phyloP scores from a whole-genome alignment of 352 stramenopile genomes.

The Phytophthora tubulina region DNA sequence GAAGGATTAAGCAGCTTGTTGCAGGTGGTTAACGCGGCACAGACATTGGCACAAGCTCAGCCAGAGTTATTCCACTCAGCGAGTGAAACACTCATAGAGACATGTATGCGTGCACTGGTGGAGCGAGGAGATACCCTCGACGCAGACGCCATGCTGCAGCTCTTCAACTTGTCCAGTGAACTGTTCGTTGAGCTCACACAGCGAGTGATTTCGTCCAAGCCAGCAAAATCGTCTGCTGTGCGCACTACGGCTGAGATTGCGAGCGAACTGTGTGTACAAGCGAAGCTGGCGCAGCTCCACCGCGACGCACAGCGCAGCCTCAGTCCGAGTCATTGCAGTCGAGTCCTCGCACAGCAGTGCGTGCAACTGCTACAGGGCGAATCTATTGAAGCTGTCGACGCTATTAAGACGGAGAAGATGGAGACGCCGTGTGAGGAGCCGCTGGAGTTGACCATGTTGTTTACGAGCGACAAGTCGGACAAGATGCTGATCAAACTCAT shows the following conservation, averaged over 20 bases:
- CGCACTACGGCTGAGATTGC: slow-evolving; percentile 28
- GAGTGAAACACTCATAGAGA: slow-evolving; percentile 36
- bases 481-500: slow-evolving; percentile 42
- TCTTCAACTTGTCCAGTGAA: slow-evolving; percentile 49
- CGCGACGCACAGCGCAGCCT: slow-evolving; percentile 31
- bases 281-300: slow-evolving; percentile 56
- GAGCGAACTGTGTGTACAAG: slow-evolving; percentile 48
- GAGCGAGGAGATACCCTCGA: slow-evolving; percentile 16
- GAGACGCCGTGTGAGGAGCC: slow-evolving; percentile 20
- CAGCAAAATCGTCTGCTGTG: background rate
- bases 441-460: slow-evolving; percentile 29
- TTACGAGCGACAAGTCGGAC: slow-evolving; percentile 36
- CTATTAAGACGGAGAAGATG: slow-evolving; percentile 15
- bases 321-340: slow-evolving; percentile 21
- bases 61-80: slow-evolving; percentile 34
- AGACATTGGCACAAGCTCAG: slow-evolving; percentile 35
- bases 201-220: slow-evolving; percentile 41
- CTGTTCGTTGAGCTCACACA: slow-evolving; percentile 55
- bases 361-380: slow-evolving; percentile 41
- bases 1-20: slow-evolving; percentile 26
- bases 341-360: slow-evolving; percentile 39
- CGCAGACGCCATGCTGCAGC: slow-evolving; percentile 35
- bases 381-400: slow-evolving; percentile 24
- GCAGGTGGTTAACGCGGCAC: slow-evolving; percentile 28
- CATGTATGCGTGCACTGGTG: slow-evolving; percentile 40